phyloP scores from a whole-genome alignment of 2,329 filamentous ascomycete species.

The Penicillium aurantiogriseum region DNA sequence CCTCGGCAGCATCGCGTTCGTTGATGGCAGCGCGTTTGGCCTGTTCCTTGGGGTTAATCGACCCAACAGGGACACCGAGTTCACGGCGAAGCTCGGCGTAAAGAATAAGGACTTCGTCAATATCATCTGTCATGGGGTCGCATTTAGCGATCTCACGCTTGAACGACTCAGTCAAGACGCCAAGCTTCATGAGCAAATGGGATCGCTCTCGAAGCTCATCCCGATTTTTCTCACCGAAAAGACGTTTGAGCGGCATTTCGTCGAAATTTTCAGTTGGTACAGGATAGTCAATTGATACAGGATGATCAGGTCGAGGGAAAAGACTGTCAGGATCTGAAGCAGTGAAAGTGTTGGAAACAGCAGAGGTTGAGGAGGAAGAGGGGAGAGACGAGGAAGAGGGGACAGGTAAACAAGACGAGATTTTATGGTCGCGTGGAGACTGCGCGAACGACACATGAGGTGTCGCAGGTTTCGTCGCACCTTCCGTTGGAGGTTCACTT shows the following conservation, averaged over 20 bases:
- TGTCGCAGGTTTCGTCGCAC: neutral
- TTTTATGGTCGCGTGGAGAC: neutral
- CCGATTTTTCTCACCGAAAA: neutral
- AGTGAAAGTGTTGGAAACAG: slow-evolving; percentile 2
- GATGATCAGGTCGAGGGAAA: slow-evolving; percentile 1
- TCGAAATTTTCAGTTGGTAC: neutral
- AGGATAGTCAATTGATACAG: slow-evolving; percentile 3
- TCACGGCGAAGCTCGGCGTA: slow-evolving; percentile 41
- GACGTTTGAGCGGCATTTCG: slow-evolving; percentile 1
- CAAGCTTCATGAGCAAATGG: slow-evolving; percentile 29
- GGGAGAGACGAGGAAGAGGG: neutral
- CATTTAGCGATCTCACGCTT: slow-evolving; percentile 32
- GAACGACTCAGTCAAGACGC: slow-evolving; percentile 37
- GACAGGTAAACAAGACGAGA: neutral
- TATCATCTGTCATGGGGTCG: slow-evolving; percentile 34
- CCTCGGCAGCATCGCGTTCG: neutral
- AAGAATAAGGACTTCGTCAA: slow-evolving; percentile 38
- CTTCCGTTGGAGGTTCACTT: neutral
- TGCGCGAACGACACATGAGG: neutral
- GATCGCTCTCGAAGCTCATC: neutral
- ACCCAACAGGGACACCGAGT: slow-evolving; percentile 36
- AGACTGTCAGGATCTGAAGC: slow-evolving; percentile 9
- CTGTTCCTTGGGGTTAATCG: slow-evolving; percentile 1
- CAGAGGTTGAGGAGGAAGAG: slow-evolving; percentile 1
- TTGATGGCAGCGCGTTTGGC: neutral